Evolutionary conservation across 164 flowering plant genomes (phyloP).

Genomic region (Sextonia rubra): DNA sequence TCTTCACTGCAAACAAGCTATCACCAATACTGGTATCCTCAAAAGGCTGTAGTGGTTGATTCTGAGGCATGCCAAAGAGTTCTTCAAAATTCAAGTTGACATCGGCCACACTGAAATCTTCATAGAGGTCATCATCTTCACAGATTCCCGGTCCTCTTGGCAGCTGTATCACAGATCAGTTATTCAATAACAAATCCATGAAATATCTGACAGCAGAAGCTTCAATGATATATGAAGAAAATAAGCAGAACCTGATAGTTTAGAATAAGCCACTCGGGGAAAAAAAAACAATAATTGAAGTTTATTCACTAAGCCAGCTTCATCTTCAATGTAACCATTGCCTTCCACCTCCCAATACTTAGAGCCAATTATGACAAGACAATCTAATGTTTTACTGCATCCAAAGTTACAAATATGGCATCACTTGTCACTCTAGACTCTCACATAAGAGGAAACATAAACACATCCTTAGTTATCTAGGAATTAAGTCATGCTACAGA

Average conservation of each 20-base stretch:
- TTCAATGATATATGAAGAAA: not conserved
- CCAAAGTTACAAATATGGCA: not conserved
- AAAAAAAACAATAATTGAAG: not conserved
- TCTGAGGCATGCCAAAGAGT: conserved; percentile 65
- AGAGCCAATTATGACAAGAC: not conserved
- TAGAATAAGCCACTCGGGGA: no score
- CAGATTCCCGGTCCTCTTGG: conserved; percentile 33
- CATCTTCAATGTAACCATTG: not conserved
- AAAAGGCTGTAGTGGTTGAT: conserved; percentile 52
- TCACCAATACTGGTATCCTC: conserved; percentile 72
- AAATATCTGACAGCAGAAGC: no score
- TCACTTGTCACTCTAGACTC: not conserved
- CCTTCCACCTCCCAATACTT: not conserved
- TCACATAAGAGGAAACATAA: not conserved
- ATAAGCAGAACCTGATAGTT: not conserved
- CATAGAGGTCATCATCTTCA: conserved; percentile 56
- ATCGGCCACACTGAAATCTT: conserved; percentile 69
- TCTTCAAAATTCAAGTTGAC: conserved; percentile 71
- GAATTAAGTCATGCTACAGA: no score
- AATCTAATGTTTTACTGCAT: not conserved
- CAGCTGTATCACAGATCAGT: conserved; percentile 33
- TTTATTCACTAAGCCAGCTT: not conserved
- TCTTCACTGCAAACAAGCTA: conserved; percentile 61
- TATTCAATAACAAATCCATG: not conserved
- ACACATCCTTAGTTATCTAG: not conserved